Base-by-base conservation (phyloP, 768 basidiomycete genomes). In the Kwoniella dendrophila region DNA sequence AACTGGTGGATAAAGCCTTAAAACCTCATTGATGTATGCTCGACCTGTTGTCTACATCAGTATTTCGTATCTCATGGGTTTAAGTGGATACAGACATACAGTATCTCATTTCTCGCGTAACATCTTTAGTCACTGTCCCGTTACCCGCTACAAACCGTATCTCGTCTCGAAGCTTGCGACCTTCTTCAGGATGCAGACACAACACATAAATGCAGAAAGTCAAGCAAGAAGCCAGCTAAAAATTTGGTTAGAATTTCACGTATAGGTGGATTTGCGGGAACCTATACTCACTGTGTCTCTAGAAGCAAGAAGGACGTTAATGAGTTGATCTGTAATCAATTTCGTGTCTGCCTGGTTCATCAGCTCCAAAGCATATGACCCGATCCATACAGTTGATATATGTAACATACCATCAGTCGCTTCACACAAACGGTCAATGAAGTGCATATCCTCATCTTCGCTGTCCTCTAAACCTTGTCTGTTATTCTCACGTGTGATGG, bases 1-100 rank as follows among this genome's bases (percentile, higher is more conserved):
- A 0, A 91, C 87, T 6, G 90, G 88, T 3, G 89, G 89, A 79
- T 87, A 92, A 1, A 92, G 79, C 18, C 90, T 83, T 24, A 92
- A 81, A 0, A 86, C 86, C 71, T 92, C 90, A 63, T 90, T 88
- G 41, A 91, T 84, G 36, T 90, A 87, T 85, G 72, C 58, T 49
- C 60, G 56, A 38, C 63, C 68, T 74, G 52, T 14, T 22, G 2
- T 38, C 20, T 32, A 24, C 24, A n/a, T 44, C 43, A 51, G 12
- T 36, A 16, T 22, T 26, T 32, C 20, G 4, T 33, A 18, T 33
- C 30, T 10, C 11, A 26, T 18, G 40, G 2, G 4, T 6, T 36
- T 33, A 32, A 4, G 33, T 16, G 16, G 20, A 10, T 5, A 44
- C 5, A 14, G 50, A 43, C 12, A 64, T 44, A 90, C 89, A 82